A percentile compares a stretch with the other conserved stretches of the same genome.
Evolutionary conservation across 75 land plant genomes (phyloP).

Genomic region (Cupressus sempervirens): DNA sequence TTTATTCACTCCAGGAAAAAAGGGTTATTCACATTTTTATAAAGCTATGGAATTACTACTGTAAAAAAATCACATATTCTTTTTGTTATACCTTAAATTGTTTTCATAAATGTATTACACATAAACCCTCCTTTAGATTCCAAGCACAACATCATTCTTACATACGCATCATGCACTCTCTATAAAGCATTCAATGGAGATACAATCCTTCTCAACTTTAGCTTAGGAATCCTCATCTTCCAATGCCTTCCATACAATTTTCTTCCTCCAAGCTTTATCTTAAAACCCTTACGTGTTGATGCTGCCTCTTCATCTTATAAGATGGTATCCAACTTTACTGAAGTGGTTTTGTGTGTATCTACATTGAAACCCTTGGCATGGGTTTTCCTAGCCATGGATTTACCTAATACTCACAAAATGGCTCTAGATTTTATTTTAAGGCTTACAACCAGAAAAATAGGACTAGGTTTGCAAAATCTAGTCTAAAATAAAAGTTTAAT

Average conservation of each 20-base stretch:
- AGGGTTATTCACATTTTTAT: no score
- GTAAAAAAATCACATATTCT: no score
- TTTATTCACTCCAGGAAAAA: no score
- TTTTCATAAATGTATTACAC: not conserved
- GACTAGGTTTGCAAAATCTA: not conserved
- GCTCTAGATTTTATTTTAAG: not conserved
- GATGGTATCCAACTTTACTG: constrained; percentile 9
- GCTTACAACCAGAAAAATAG: not conserved
- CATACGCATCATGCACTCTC: constrained; percentile 3
- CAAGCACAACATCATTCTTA: constrained; percentile 4
- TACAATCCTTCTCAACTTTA: not conserved
- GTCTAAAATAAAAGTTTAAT: not conserved
- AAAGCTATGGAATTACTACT: no score
- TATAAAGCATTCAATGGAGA: not conserved
- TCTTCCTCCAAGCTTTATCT: not conserved
- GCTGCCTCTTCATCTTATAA: not conserved
- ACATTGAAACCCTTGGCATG: not conserved
- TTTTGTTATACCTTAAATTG: no score
- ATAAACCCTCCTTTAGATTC: not conserved
- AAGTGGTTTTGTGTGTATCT: not conserved
- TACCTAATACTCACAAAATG: not conserved
- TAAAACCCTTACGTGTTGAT: not conserved
- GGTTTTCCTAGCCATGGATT: not conserved
- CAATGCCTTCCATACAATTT: not conserved
- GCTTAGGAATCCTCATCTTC: constrained; percentile 3